Evolutionary conservation across 257 asterid species (phyloP).

Genomic region (Petunia axillaris): DNA sequence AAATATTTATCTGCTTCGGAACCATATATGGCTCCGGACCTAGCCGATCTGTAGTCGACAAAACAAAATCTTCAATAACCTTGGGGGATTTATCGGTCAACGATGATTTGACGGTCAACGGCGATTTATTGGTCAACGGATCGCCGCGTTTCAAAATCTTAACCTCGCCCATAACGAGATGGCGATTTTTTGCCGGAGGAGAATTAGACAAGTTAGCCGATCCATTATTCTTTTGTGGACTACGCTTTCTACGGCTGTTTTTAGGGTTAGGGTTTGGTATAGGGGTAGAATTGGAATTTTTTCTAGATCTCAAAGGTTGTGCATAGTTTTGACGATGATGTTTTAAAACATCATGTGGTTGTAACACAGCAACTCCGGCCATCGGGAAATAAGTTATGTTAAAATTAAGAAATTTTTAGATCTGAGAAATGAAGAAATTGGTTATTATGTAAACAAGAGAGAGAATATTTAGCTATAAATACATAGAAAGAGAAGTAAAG

Average conservation of each 20-base stretch:
- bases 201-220: neutral
- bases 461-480: neutral
- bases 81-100: too few species aligned
- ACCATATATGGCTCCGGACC: constrained; percentile 30
- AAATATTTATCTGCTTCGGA: constrained; percentile 23
- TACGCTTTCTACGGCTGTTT: constrained; percentile 24
- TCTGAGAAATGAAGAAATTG: neutral
- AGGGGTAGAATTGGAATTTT: neutral
- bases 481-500: neutral
- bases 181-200: neutral
- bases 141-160: constrained; percentile 46
- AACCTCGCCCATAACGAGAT: constrained; percentile 36
- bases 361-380: constrained; percentile 46
- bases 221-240: constrained; percentile 21
- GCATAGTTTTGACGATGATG: neutral
- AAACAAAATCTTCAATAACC: neutral
- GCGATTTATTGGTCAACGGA: neutral
- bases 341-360: constrained; percentile 34
- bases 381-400: constrained; percentile 6
- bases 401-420: neutral
- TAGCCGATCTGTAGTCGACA: constrained; percentile 26
- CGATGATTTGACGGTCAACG: neutral
- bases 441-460: neutral
- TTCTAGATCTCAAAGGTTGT: constrained; percentile 25
- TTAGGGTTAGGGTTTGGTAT: constrained; percentile 20